Base-by-base conservation (phyloP, 345 rosid species). In the Lumnitzera racemosa region DNA sequence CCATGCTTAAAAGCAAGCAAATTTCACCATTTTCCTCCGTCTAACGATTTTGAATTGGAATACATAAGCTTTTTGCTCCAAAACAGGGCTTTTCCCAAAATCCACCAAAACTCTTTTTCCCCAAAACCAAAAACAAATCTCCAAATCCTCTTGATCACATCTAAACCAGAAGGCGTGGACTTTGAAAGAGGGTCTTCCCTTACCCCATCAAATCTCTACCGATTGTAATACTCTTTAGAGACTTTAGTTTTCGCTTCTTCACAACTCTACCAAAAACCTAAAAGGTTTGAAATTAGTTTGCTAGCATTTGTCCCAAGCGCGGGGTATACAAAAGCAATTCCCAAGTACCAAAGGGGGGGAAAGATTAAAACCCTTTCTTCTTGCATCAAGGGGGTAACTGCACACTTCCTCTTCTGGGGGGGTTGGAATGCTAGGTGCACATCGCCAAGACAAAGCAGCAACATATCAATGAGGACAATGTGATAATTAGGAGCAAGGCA, bases 111-210 rank as follows among this genome's bases (percentile, higher is more conserved):
- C 31, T 43, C 46, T 47, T 12, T 52, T 69, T 15, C 72, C 72
- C 67, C 67, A n/a, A n/a, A 62, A 13, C 67, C 72, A 46, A 69
- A 69, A 48, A 58, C 73, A 5, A 69, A 13, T 69, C 56, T 29
- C 29, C 60, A 13, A 57, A 53, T 20, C 68, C 68, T 10, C 29
- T 50, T 23, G 66, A 3, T 63, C n/a, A 13, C 12, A 51, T 63
- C 68, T 10, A 49, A 20, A 63, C 47, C 13, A 63, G 12, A 43
- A 63, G 14, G 10, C 55, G 4, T 1, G 7, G 11, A 49, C 2
- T 15, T 5, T 13, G 16, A 0, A 49, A 12, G 15, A 0, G 9
- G 64, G 68, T 17, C 47, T 46, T 5, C 64, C 58, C 24, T 53
- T 1, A 6, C 51, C 64, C 73, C 64, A 11, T 46, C 3, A 57